Base-by-base conservation (phyloP, 2,329 filamentous ascomycete species). In the Diatrype stigma region DNA sequence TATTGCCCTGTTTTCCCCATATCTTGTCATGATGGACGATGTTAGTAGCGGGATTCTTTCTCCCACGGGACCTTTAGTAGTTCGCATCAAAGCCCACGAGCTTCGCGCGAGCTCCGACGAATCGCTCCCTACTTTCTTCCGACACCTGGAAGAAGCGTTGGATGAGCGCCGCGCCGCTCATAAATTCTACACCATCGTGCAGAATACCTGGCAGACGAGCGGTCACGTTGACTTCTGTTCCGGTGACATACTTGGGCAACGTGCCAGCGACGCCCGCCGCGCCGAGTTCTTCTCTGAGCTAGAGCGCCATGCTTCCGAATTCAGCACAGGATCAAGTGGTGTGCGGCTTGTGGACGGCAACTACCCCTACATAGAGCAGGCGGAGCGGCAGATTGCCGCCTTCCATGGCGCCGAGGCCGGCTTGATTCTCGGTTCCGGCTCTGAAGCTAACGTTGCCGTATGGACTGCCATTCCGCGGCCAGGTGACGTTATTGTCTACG, bases 271-370 rank as follows among this genome's bases (percentile, higher is more conserved):
- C 0, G 61, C 63, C 3, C 71, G 80, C 32, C 75, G 75, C 8
- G 48, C 65, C 2, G 64, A 69, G 2, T 84, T 75, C 56, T 63
- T 82, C 10, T 46, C 66, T 14, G 75, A 79, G 44, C 51, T 60
- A 1, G 48, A 47, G 53, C 63, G 81, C 3, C 30, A 62, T n/a
- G n/a, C n/a, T 54, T 54, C 69, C 34, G 67, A 42, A 58, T 73
- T 57, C 40, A 26, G 30, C 47, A 8, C 83, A 22, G 76, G 79
- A 19, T 78, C 79, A 46, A 75, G 77, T 1, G 84, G 85, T 2
- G 85, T 82, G 0, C 74, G 86, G 5, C 70, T 88, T 0, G 70
- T 86, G 2, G 81, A 87, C 56, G 86, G 86, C 2, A 88, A 87
- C 60, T 84, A 78, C 1, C 35, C 59, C 0, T 85, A 84, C 60